Evolutionary conservation across 2,329 filamentous ascomycete species (phyloP).

Genomic region (Alternaria ethzedia): DNA sequence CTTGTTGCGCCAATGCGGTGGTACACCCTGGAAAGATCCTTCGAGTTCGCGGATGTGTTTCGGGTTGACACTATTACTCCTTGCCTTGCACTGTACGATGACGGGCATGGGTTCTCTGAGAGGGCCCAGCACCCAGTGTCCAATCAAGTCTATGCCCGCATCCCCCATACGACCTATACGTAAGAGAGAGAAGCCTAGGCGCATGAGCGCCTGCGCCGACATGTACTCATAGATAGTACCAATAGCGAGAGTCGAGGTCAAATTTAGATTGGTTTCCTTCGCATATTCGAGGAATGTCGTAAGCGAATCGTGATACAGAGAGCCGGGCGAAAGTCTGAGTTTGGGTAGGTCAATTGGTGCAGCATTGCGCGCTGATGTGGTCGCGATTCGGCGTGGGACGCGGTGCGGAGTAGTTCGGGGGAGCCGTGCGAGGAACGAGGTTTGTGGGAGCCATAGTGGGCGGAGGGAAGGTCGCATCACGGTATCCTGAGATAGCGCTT

Average conservation of each 20-base stretch:
- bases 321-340: conserved; percentile 37
- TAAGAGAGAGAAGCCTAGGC: conserved; percentile 68
- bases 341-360: conserved; percentile 38
- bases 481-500: conserved; percentile 1
- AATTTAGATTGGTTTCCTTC: conserved; percentile 61
- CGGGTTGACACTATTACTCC: conserved; percentile 58
- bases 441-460: conserved; percentile 29
- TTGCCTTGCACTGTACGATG: conserved; percentile 73
- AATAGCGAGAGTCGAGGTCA: conserved; percentile 66
- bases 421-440: conserved; percentile 28
- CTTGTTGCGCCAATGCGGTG: conserved; percentile 71
- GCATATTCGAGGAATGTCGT: conserved; percentile 71
- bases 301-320: conserved; percentile 66
- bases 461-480: conserved; percentile 39
- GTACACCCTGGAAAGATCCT: conserved; percentile 77
- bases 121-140: conserved; percentile 66
- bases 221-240: conserved; percentile 83
- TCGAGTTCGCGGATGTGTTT: conserved; percentile 75
- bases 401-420: conserved; percentile 29
- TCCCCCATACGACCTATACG: conserved; percentile 72
- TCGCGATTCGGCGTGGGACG: conserved; percentile 36
- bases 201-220: conserved; percentile 61
- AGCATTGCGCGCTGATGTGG: conserved; percentile 30
- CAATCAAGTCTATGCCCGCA: conserved; percentile 75
- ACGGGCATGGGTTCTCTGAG: conserved; percentile 49